phyloP scores from a whole-genome alignment of 345 rosid species.

The Viola odorata region DNA sequence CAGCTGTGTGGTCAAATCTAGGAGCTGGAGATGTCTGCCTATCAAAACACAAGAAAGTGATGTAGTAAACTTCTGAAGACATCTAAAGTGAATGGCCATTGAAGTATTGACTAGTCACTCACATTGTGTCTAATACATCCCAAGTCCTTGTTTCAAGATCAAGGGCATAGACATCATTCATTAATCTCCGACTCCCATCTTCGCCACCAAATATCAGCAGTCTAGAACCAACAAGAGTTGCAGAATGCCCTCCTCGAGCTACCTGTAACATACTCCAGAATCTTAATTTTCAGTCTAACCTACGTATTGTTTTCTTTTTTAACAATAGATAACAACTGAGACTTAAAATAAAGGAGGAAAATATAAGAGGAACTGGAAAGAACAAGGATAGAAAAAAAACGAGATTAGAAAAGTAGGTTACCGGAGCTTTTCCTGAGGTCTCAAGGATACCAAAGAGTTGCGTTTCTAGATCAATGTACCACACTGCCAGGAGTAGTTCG shows the following conservation, averaged over 20 bases:
- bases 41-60: conserved; percentile 33
- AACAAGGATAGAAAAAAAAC: neutral
- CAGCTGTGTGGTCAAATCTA: conserved; percentile 94
- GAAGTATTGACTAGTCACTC: conserved; percentile 28
- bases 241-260: conserved; percentile 93
- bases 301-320: neutral
- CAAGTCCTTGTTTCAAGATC: conserved; percentile 85
- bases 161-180: conserved; percentile 73
- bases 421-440: conserved; percentile 78
- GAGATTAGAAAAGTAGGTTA: conserved; percentile 18
- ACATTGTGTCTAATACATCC: conserved; percentile 66
- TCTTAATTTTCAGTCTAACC: conserved; percentile 10
- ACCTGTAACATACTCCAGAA: conserved; percentile 45
- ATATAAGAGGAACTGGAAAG: neutral
- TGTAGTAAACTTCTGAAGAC: conserved; percentile 22
- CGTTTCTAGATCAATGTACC: conserved; percentile 66
- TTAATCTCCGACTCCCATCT: conserved; percentile 66
- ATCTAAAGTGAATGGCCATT: conserved; percentile 1
- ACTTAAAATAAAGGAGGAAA: conserved; percentile 3
- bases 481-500: conserved; percentile 44
- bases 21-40: conserved; percentile 97
- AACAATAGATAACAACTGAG: neutral
- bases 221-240: conserved; percentile 66
- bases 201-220: conserved; percentile 90
- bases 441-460: conserved; percentile 50